phyloP scores from a whole-genome alignment of 2,329 filamentous ascomycete species.

The Phaeoacremonium minimum region DNA sequence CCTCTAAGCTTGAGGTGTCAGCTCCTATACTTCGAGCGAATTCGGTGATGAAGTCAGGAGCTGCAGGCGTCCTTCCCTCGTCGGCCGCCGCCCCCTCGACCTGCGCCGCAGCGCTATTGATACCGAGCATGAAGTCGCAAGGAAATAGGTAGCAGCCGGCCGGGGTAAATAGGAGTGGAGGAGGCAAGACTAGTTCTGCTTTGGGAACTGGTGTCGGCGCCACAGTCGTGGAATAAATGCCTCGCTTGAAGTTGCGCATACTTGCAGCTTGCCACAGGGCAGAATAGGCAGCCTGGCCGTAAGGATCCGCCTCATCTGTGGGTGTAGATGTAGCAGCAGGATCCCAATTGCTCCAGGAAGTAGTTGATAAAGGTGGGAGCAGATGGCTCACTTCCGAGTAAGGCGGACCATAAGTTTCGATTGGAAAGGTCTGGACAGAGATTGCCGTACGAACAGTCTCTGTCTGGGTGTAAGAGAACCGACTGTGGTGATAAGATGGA shows the following conservation, averaged over 20 bases:
- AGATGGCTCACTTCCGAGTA: conserved; percentile 26
- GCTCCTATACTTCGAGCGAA: too few relatives aligned
- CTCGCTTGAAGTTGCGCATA: conserved; percentile 28
- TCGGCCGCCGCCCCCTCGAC: conserved; percentile 6
- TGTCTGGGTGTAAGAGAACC: conserved; percentile 29
- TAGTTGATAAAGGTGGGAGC: conserved; percentile 27
- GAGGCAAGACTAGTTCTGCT: conserved; percentile 50
- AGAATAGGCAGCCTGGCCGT: conserved; percentile 32
- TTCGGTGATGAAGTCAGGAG: conserved; percentile 4
- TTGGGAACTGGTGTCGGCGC: conserved; percentile 36
- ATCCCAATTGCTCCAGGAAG: conserved; percentile 35
- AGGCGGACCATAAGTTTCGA: conserved; percentile 26
- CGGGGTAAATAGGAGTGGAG: conserved; percentile 43
- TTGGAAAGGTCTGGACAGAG: conserved; percentile 20
- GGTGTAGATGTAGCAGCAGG: conserved; percentile 24
- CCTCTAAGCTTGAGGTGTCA: too few relatives aligned
- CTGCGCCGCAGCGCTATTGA: conserved; percentile 5
- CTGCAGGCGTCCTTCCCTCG: conserved; percentile 5
- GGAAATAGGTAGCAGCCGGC: conserved; percentile 36
- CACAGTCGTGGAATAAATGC: too few relatives aligned
- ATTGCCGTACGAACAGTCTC: conserved; percentile 31
- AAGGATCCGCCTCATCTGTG: conserved; percentile 26
- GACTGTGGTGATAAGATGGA: too few relatives aligned
- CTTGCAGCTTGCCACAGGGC: conserved; percentile 26
- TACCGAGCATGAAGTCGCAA: conserved; percentile 4